Evolutionary conservation across 2,329 filamentous ascomycete species (phyloP).

Genomic region (Ustilaginoidea virens): DNA sequence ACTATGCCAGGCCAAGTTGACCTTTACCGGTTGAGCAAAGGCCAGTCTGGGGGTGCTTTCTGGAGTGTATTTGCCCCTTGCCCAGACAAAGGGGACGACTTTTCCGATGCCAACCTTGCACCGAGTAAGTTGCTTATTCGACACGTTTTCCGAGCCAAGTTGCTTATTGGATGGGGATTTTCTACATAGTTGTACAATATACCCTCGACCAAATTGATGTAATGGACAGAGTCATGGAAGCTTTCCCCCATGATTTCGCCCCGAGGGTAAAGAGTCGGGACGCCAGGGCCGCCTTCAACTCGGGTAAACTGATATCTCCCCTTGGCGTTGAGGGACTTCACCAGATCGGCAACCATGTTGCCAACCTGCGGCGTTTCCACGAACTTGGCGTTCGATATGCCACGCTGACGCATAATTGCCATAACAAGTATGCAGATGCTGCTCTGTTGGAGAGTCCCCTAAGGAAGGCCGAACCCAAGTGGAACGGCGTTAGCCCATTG

Average conservation of each 20-base stretch:
- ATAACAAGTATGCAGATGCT: constrained; percentile 79
- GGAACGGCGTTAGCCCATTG: constrained; percentile 53
- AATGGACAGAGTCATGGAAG: constrained; percentile 43
- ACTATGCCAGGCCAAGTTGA: constrained; percentile 61
- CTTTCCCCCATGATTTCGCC: constrained; percentile 57
- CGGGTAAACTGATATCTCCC: constrained; percentile 49
- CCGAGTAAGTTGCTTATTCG: constrained; percentile 36
- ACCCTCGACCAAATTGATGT: constrained; percentile 67
- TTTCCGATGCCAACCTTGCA: constrained; percentile 57
- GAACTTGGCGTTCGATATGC: constrained; percentile 71
- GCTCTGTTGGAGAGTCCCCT: constrained; percentile 46
- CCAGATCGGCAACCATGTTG: constrained; percentile 75
- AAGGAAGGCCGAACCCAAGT: constrained; percentile 37
- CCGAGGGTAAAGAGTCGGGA: constrained; percentile 41
- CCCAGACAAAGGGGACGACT: constrained; percentile 56
- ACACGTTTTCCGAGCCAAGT: no score
- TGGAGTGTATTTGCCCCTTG: constrained; percentile 81
- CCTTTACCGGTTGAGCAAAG: constrained; percentile 55
- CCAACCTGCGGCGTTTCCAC: constrained; percentile 62
- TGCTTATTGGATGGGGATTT: no score
- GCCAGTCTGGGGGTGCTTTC: constrained; percentile 71
- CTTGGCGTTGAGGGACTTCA: constrained; percentile 78
- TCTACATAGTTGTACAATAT: constrained; percentile 45
- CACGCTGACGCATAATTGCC: constrained; percentile 86
- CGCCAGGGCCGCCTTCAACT: constrained; percentile 41